A percentile compares a stretch with the other conserved stretches of the same genome.
Evolutionary conservation across 1,139 yeast species (phyloP).

Genomic region (Debaryomyces robertsiae): DNA sequence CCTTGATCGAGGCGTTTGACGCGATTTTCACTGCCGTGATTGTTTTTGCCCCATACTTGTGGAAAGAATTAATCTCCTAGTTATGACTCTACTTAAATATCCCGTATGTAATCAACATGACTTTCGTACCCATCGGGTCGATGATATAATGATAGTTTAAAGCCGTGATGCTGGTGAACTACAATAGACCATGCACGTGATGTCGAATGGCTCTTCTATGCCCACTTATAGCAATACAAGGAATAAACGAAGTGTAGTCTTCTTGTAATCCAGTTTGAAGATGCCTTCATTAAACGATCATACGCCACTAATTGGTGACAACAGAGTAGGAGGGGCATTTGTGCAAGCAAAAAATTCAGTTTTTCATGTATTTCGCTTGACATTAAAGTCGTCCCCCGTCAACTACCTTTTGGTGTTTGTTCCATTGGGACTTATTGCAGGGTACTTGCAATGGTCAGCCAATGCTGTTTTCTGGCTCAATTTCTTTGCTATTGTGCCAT

Average conservation of each 20-base stretch:
- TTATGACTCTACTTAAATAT: no score
- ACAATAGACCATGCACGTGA: background rate
- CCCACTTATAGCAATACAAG: no score
- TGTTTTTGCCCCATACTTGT: slow-evolving; percentile 77
- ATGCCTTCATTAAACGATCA: slow-evolving; percentile 14
- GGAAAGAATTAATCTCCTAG: slow-evolving; percentile 42
- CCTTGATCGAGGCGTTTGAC: slow-evolving; percentile 68
- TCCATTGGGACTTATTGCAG: slow-evolving; percentile 83
- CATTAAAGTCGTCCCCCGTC: slow-evolving; percentile 69
- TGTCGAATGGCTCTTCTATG: background rate
- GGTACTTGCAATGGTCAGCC: slow-evolving; percentile 58
- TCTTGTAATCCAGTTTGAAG: background rate
- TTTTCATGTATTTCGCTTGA: slow-evolving; percentile 21
- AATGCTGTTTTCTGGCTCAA: slow-evolving; percentile 68
- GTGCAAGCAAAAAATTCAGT: slow-evolving; percentile 8
- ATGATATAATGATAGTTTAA: background rate
- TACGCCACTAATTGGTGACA: slow-evolving; percentile 13
- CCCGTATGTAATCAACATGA: no score
- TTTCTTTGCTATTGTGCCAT: slow-evolving; percentile 87
- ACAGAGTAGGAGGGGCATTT: slow-evolving; percentile 1
- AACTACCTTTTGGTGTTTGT: slow-evolving; percentile 79
- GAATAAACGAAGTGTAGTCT: background rate
- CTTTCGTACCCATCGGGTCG: no score
- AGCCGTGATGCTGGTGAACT: background rate
- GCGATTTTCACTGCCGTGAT: slow-evolving; percentile 72